Base-by-base conservation (phyloP, 768 basidiomycete genomes). In the Russula vinacea region DNA sequence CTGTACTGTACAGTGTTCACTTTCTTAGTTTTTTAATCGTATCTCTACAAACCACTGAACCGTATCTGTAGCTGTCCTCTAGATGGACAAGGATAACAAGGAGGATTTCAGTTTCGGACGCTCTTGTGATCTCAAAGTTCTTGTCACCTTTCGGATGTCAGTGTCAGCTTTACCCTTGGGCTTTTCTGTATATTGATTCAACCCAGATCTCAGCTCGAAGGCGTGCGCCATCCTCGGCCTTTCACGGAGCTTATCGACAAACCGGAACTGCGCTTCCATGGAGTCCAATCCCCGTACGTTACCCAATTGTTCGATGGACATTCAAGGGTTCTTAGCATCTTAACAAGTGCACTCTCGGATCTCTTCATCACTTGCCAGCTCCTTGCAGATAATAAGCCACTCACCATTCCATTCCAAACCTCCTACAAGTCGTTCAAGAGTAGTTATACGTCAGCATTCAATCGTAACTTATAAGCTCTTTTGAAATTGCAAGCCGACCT, bases 31-130 rank as follows among this genome's bases (percentile, higher is more conserved):
- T n/a, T n/a, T 13, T 16, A 26, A 5, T 39, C 17, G 1, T 40
- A 29, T 19, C 6, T 58, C 24, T 60, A 40, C 37, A 42, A 60
- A 9, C 5, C n/a, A 32, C 35, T 17, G 1, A 32, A 35, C 17
- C 49, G 39, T 39, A 26, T 24, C n/a, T 14, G 40, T 17, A 16
- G 7, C 37, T 10, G 19, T 13, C 24, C 11, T 47, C 22, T n/a
- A 47, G 50, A 84, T 83, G 83, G 82, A 83, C 74, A 83, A 83
- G 68, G 83, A 83, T 68, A 83, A 85, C 71, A 80, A 89, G 40
- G 90, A 94, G 70, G 94, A 97, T 74, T 92, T 94, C 70, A 94
- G 92, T 2, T 97, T 96, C 72, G 94, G 93, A 7, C 89, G 89
- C 73, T 84, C 94, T 22, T 90, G 90, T 59, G 91, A 95, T 74